phyloP scores from a whole-genome alignment of 202 grass and related monocot species.

The Carex sylvatica region DNA sequence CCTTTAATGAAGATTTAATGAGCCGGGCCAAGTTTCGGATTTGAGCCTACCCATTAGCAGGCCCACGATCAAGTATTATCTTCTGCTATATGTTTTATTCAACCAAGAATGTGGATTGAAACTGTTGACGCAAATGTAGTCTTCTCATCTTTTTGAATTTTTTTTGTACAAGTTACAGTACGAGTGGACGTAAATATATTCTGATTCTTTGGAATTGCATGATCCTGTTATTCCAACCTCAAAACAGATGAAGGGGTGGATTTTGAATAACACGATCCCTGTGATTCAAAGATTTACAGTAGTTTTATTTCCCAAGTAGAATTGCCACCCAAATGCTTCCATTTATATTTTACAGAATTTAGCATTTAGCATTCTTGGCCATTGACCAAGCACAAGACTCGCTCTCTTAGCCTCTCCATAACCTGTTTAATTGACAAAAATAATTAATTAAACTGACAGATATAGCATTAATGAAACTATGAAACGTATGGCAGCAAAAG shows the following conservation, averaged over 20 bases:
- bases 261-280: too few relatives aligned
- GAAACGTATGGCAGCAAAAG: neutral
- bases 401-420: conserved; percentile 65
- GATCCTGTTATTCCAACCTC: too few relatives aligned
- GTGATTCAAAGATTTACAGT: too few relatives aligned
- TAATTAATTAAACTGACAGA: neutral
- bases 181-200: too few relatives aligned
- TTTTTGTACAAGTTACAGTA: conserved; percentile 28
- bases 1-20: too few relatives aligned
- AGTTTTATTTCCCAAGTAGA: neutral
- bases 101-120: neutral
- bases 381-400: conserved; percentile 52
- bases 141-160: neutral
- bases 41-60: too few relatives aligned
- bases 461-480: neutral
- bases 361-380: conserved; percentile 42
- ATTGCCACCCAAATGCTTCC: conserved; percentile 11
- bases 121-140: neutral
- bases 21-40: too few relatives aligned
- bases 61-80: neutral
- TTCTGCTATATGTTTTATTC: neutral
- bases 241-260: too few relatives aligned
- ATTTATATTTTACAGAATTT: conserved; percentile 12
- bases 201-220: too few relatives aligned
- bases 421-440: conserved; percentile 39